A percentile compares a stretch with the other conserved stretches of the same genome.
These are phyloP conservation scores for Ophiocordyceps robertsii DNA, from an alignment of 2,329 filamentous ascomycete species.

Conservation along the genomic window DNA sequence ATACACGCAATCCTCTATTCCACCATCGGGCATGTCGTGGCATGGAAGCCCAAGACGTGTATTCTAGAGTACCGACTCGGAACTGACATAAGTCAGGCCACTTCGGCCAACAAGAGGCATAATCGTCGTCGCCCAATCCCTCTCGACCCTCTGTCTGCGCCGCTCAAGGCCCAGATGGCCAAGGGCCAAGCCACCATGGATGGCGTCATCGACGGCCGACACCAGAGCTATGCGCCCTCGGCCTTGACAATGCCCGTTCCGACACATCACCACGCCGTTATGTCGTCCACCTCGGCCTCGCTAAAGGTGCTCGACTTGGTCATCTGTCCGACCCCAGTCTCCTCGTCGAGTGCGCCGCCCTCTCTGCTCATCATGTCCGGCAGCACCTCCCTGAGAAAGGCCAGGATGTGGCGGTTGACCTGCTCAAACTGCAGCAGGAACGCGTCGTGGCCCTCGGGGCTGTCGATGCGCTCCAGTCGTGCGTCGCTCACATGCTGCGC, in stretches of 20 bases:
- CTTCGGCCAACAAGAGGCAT: no score
- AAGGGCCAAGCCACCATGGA: not conserved
- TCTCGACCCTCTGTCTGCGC: no score
- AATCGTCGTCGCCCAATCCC: no score
- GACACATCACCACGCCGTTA: constrained; percentile 65
- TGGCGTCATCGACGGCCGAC: not conserved
- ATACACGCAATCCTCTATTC: no score
- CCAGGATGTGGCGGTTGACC: constrained; percentile 77
- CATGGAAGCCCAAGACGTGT: no score
- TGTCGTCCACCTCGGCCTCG: constrained; percentile 91
- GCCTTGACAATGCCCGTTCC: not conserved
- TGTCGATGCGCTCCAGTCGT: constrained; percentile 75
- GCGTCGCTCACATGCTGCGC: constrained; percentile 69
- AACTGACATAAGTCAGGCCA: no score
- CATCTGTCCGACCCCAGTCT: constrained; percentile 43
- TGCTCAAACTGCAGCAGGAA: constrained; percentile 96
- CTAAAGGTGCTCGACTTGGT: constrained; percentile 88
- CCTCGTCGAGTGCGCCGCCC: constrained; percentile 33
- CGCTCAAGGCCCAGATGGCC: no score
- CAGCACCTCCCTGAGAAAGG: constrained; percentile 69
- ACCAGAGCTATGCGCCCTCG: no score
- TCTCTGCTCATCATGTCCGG: constrained; percentile 75
- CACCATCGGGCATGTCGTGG: no score
- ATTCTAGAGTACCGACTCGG: no score
- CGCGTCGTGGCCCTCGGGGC: constrained; percentile 88